A percentile compares a stretch with the other conserved stretches of the same genome.
Evolutionary conservation across 345 rosid species (phyloP).

Genomic region (Gossypium bickii): DNA sequence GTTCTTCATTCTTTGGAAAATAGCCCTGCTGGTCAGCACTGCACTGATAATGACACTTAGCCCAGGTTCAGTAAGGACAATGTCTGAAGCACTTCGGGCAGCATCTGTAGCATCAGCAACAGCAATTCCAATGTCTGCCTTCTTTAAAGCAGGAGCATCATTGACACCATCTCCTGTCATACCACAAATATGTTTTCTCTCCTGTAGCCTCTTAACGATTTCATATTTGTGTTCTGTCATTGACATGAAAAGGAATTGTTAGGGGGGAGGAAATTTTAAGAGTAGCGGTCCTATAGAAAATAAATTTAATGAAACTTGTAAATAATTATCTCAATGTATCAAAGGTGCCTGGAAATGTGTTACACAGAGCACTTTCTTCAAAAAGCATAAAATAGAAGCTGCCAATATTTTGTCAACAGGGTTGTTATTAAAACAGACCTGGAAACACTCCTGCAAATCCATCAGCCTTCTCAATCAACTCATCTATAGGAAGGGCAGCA

Average conservation of each 20-base stretch:
- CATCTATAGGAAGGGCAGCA: constrained; percentile 75
- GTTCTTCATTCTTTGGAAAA: constrained; percentile 96
- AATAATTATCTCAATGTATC: neutral
- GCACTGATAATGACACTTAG: constrained; percentile 88
- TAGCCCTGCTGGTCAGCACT: constrained; percentile 85
- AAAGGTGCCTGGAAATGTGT: neutral
- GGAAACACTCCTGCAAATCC: constrained; percentile 96
- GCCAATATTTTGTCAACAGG: neutral
- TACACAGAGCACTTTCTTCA: neutral
- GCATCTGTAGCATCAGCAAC: constrained; percentile 97
- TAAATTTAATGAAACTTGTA: neutral
- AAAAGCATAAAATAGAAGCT: neutral
- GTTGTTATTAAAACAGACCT: constrained; percentile 31
- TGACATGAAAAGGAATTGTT: constrained; percentile 9
- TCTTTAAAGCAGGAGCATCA: constrained; percentile 90
- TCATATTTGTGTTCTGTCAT: constrained; percentile 84
- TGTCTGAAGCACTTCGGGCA: constrained; percentile 87
- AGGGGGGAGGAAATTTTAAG: neutral
- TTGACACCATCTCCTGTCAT: constrained; percentile 95
- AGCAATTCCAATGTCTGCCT: constrained; percentile 92
- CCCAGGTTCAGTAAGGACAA: constrained; percentile 91
- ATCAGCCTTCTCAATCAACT: constrained; percentile 90
- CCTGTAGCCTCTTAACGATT: constrained; percentile 79
- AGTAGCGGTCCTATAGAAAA: neutral
- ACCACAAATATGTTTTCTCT: constrained; percentile 86